phyloP scores from a whole-genome alignment of 1,284 basidiomycete species.

The Wallemia mellicola region DNA sequence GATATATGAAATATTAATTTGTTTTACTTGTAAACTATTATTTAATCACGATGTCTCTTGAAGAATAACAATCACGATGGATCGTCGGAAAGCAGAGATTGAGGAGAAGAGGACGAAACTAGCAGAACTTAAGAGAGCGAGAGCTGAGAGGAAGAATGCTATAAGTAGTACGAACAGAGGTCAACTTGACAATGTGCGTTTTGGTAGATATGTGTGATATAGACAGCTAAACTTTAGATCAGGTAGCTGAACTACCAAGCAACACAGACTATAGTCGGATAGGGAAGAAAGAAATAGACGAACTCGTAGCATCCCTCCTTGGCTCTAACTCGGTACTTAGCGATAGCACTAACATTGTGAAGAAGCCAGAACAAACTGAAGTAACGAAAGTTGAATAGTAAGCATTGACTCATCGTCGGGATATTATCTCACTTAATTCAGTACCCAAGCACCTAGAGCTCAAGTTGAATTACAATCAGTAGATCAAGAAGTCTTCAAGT shows the following conservation, averaged over 20 bases:
- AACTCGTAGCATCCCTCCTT: conserved; percentile 30
- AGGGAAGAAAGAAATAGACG: conserved; percentile 28
- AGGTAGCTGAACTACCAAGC: neutral
- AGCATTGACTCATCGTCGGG: conserved; percentile 2
- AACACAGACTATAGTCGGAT: conserved; percentile 11
- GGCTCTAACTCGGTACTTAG: conserved; percentile 12
- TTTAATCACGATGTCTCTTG: neutral
- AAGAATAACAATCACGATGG: neutral
- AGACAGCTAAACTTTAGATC: neutral
- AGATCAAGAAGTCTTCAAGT: conserved; percentile 58
- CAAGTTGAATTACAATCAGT: conserved; percentile 51
- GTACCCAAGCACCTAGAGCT: conserved; percentile 23
- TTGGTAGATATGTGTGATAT: conserved; percentile 3
- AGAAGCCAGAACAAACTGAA: conserved; percentile 28
- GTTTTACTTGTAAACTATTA: neutral
- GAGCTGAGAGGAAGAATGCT: conserved; percentile 32
- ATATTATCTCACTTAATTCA: conserved; percentile 2
- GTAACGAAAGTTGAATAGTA: conserved; percentile 6
- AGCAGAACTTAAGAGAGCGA: conserved; percentile 41
- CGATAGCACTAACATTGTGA: conserved; percentile 20
- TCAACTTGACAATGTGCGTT: too few species aligned
- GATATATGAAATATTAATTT: conserved; percentile 17
- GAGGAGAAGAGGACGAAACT: conserved; percentile 73
- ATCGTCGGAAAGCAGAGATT: conserved; percentile 39
- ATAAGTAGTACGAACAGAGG: conserved; percentile 4